Evolutionary conservation across 305 asterid genomes (phyloP).

Genomic region (Ilex paraguariensis): DNA sequence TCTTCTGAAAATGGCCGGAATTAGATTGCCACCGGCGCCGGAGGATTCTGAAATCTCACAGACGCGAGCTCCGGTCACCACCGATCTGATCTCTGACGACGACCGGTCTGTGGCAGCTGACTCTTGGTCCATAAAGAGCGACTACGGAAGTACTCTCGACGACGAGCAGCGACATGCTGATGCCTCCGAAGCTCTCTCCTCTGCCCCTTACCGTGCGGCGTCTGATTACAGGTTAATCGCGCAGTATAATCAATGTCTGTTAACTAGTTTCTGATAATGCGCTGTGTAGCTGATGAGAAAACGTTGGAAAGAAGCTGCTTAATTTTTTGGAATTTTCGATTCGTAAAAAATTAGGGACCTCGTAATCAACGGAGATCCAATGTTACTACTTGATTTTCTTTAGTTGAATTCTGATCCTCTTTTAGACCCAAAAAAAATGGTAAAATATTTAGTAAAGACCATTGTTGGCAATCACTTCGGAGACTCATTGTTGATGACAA

Average conservation of each 20-base stretch:
- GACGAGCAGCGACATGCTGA: conserved; percentile 98
- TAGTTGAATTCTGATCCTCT: no score
- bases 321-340: neutral
- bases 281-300: no score
- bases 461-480: neutral
- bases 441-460: conserved; percentile 5
- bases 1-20: conserved; percentile 58
- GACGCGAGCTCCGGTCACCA: conserved; percentile 49
- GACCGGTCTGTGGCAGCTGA: conserved; percentile 96
- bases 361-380: conserved; percentile 4
- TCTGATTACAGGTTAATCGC: conserved; percentile 74
- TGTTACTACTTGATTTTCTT: neutral
- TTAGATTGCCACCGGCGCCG: conserved; percentile 66
- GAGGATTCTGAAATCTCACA: conserved; percentile 70
- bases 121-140: conserved; percentile 98
- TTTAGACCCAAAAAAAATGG: no score
- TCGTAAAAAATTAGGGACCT: neutral
- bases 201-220: conserved; percentile 60
- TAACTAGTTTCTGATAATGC: no score
- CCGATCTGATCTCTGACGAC: conserved; percentile 90
- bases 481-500: no score
- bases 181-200: conserved; percentile 90
- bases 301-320: no score
- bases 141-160: conserved; percentile 96
- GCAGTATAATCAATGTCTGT: no score